A percentile compares a stretch with the other conserved stretches of the same genome.
Evolutionary conservation across 139 green algal genomes (phyloP).

Genomic region (Micromonas pusilla): DNA sequence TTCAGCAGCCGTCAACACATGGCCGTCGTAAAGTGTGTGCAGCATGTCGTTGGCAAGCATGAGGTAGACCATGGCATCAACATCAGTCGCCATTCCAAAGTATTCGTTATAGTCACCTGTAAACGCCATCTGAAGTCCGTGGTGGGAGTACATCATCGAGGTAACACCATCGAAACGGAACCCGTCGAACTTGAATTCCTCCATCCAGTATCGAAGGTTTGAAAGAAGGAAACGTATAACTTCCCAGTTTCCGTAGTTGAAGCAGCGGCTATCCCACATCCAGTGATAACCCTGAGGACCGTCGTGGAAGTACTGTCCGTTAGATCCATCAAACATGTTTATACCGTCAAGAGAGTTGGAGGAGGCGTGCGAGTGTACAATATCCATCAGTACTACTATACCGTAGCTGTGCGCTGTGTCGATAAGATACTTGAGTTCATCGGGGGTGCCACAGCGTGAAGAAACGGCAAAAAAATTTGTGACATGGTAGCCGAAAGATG

Average conservation of each 20-base stretch:
- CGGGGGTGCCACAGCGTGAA: slow-evolving; percentile 86
- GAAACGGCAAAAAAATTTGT: slow-evolving; percentile 95
- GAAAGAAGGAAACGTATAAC: slow-evolving; percentile 85
- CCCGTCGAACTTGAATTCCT: slow-evolving; percentile 97
- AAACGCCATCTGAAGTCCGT: slow-evolving; percentile 90
- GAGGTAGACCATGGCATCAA: slow-evolving; percentile 84
- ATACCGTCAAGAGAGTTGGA: slow-evolving; percentile 95
- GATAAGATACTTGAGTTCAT: slow-evolving; percentile 95
- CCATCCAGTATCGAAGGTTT: slow-evolving; percentile 92
- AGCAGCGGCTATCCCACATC: slow-evolving; percentile 97
- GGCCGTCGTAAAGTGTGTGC: slow-evolving; percentile 83
- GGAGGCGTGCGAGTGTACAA: slow-evolving; percentile 83
- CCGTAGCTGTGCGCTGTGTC: slow-evolving; percentile 81
- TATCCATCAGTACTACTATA: slow-evolving; percentile 76
- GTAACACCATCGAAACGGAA: slow-evolving; percentile 96
- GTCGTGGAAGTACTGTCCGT: slow-evolving; percentile 47
- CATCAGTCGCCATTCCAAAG: slow-evolving; percentile 89
- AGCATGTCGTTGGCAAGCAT: slow-evolving; percentile 91
- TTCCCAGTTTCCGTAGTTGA: slow-evolving; percentile 89
- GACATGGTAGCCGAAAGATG: slow-evolving; percentile 93
- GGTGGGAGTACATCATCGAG: slow-evolving; percentile 98
- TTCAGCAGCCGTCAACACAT: slow-evolving; percentile 81
- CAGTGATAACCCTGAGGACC: slow-evolving; percentile 48
- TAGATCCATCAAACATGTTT: slow-evolving; percentile 96
- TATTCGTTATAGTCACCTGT: slow-evolving; percentile 95